These are phyloP conservation scores for Monosporascus sp. DNA, from an alignment of 2,329 filamentous ascomycete genomes.

Conservation along the genomic window DNA sequence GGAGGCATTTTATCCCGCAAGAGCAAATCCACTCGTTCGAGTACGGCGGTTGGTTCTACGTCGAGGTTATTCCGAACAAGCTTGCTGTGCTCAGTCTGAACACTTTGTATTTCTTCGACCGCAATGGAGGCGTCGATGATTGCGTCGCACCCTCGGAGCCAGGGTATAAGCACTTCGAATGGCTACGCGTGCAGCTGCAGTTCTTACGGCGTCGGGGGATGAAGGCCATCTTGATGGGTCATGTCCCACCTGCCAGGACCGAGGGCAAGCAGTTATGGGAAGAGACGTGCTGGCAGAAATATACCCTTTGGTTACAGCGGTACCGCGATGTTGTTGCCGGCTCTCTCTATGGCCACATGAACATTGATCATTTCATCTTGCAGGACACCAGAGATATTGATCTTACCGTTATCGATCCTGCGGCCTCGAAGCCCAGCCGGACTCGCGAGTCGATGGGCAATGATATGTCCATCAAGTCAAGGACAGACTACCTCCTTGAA, in stretches of 20 bases:
- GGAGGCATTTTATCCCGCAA: constrained; percentile 85
- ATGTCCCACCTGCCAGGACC: constrained; percentile 87
- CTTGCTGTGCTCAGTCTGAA: constrained; percentile 92
- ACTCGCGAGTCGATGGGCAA: constrained; percentile 38
- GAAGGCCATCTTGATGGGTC: constrained; percentile 92
- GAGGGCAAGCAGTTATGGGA: constrained; percentile 86
- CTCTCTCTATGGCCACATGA: constrained; percentile 91
- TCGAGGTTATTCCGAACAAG: constrained; percentile 81
- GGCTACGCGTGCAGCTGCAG: constrained; percentile 84
- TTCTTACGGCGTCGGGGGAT: constrained; percentile 76
- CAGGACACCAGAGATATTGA: constrained; percentile 78
- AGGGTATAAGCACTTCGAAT: constrained; percentile 92
- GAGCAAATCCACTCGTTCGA: constrained; percentile 86
- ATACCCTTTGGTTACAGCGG: constrained; percentile 82
- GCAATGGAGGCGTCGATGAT: constrained; percentile 89
- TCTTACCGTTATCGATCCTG: constrained; percentile 40
- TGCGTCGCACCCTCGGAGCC: constrained; percentile 75
- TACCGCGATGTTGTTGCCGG: constrained; percentile 85
- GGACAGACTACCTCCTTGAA: constrained; percentile 73
- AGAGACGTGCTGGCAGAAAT: constrained; percentile 97
- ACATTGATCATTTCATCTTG: constrained; percentile 93
- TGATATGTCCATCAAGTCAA: constrained; percentile 60
- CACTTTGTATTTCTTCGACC: constrained; percentile 92
- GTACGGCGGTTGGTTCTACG: constrained; percentile 89
- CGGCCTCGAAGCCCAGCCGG: constrained; percentile 17